Evolutionary conservation across 345 rosid species (phyloP).

Genomic region (Salix viminalis): DNA sequence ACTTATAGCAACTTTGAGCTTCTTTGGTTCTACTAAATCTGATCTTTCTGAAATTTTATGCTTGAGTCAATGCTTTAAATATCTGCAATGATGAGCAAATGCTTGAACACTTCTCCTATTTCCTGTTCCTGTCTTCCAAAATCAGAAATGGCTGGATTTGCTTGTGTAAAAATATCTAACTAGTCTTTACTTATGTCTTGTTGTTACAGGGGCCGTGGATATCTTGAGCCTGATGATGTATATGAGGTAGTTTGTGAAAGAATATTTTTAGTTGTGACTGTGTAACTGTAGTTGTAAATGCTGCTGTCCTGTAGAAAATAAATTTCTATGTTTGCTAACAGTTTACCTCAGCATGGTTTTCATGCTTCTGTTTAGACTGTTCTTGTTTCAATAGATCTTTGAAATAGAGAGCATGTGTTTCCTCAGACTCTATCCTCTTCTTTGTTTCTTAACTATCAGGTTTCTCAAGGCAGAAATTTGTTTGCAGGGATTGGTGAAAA

Average conservation of each 20-base stretch:
- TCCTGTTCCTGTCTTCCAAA: not conserved
- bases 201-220: constrained; percentile 52
- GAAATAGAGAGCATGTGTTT: not conserved
- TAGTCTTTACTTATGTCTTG: not conserved
- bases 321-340: not conserved
- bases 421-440: not conserved
- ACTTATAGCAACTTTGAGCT: not conserved
- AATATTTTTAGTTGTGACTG: not conserved
- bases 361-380: not conserved
- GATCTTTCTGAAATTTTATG: not conserved
- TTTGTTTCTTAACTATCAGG: not conserved
- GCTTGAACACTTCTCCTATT: not conserved
- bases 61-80: not conserved
- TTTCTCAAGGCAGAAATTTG: constrained; percentile 10
- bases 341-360: not conserved
- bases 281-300: constrained; percentile 5
- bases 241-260: constrained; percentile 37
- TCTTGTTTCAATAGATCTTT: not conserved
- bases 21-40: not conserved
- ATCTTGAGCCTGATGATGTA: constrained; percentile 50
- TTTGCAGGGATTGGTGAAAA: constrained; percentile 56
- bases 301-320: not conserved
- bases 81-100: not conserved
- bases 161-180: not conserved
- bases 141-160: not conserved